Evolutionary conservation across 768 basidiomycete species (phyloP).

Genomic region (Naganishia vaughanmartiniae): DNA sequence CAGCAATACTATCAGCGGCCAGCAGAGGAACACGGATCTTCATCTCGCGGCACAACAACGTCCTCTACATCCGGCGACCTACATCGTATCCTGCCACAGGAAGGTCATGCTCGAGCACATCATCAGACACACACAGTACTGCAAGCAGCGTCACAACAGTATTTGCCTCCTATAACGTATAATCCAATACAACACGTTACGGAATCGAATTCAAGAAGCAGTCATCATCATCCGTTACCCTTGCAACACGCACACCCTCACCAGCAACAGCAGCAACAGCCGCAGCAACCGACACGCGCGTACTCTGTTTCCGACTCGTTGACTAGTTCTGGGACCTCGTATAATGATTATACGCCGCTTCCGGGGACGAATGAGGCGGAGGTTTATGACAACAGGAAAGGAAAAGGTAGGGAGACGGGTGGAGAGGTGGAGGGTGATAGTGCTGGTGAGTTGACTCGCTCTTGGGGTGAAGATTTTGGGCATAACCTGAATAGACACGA

Average conservation of each 20-base stretch:
- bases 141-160: neutral
- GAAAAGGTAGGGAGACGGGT: neutral
- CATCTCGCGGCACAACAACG: too few species aligned
- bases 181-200: neutral
- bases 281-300: constrained; percentile 4
- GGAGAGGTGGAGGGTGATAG: neutral
- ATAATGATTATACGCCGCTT: neutral
- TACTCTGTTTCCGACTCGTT: constrained; percentile 16
- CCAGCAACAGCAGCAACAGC: neutral
- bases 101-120: too few species aligned
- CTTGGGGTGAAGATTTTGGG: too few species aligned
- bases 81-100: too few species aligned
- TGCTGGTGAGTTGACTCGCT: neutral
- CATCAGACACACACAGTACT: too few species aligned
- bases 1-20: too few species aligned
- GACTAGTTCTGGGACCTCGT: constrained; percentile 7
- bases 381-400: neutral
- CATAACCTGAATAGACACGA: neutral
- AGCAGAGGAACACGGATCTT: too few species aligned
- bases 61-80: too few species aligned
- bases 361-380: neutral
- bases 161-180: neutral
- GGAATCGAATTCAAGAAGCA: neutral
- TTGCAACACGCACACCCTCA: neutral
- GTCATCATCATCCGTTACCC: neutral